Base-by-base conservation (phyloP, 225 moss, liverwort and hornwort species). In the Lunularia cruciata region DNA sequence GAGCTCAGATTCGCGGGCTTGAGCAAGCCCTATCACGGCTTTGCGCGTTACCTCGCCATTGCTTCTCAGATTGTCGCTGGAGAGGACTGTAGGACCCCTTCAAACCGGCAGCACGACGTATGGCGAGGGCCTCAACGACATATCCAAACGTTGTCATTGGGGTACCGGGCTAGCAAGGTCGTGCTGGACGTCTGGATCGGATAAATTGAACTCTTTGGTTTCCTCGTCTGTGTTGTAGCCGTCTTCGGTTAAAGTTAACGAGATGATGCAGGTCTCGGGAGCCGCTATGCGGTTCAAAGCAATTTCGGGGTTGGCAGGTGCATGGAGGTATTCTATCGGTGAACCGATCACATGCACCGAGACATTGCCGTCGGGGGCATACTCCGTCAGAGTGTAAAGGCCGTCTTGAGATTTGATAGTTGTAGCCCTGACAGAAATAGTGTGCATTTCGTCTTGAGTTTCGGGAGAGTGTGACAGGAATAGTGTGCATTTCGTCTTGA, bases 161-260 rank as follows among this genome's bases (percentile, higher is more conserved):
- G 45, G 4, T 30, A 3, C 3, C 1, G 43, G 43, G 22, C 45
- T 42, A 7, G 43, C 63, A 8, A 63, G 63, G 18, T 63, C 63
- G 1, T 45, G 43, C 38, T 63, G 63, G 25, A 63, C 63, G 13
- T 16, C 5, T 0, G 42, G 16, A 28, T 63, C 16, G 6, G 43
- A 45, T 23, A 45, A 3, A 11, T 27, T 27, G 63, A 63, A 63
- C 25, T 63, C 63, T 3, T 63, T 63, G 5, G 63, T 45, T 43
- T 63, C 45, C 45, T 63, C 63, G 16, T 63, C 63, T 42, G 45
- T 63, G 63, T 28, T 45, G 63, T 63, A 63, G 5, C 63, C 63
- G 15, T 43, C 43, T 63, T 63, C 63, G 27, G 63, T 63, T 26
- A 63, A 42, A 23, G 63, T 63, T 28, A 63, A 15, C 3, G 63